These are phyloP conservation scores for Cryptosporidium sp. DNA, from an alignment of 169 alveolate genomes.

Conservation along the genomic window DNA sequence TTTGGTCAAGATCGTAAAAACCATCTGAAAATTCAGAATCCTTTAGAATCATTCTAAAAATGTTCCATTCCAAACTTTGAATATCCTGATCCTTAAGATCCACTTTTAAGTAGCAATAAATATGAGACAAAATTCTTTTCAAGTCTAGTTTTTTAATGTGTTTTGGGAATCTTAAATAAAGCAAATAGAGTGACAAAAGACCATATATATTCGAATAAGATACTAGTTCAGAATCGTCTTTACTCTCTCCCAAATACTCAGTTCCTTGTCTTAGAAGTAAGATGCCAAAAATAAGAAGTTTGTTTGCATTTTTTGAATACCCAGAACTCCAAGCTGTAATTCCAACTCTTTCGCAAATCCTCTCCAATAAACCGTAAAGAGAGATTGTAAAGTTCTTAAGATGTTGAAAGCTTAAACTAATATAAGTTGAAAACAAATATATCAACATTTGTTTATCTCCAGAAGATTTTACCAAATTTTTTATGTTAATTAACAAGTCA, in stretches of 20 bases:
- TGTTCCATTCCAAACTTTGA: neutral
- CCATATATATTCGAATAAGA: constrained; percentile 52
- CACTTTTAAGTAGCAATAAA: neutral
- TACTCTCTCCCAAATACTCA: neutral
- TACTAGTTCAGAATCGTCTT: neutral
- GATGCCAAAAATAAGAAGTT: constrained; percentile 41
- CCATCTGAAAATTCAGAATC: neutral
- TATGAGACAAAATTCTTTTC: neutral
- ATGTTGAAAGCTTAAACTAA: constrained; percentile 43
- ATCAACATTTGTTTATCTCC: constrained; percentile 71
- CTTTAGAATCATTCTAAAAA: neutral
- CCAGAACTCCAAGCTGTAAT: constrained; percentile 13
- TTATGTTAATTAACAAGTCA: neutral
- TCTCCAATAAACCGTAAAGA: constrained; percentile 2
- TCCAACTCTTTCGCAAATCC: constrained; percentile 3
- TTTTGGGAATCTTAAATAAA: constrained; percentile 15
- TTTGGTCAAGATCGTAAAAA: neutral
- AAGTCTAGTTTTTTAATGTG: constrained; percentile 26
- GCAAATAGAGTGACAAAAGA: constrained; percentile 6
- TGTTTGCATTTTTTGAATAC: constrained; percentile 4
- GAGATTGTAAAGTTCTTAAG: constrained; percentile 43
- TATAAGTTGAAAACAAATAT: constrained; percentile 43
- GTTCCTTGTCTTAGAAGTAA: constrained; percentile 43
- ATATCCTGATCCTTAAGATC: neutral
- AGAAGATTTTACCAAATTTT: constrained; percentile 36